Percentiles rank a stretch among this genome's conserved stretches.
Evolutionary conservation across 208 protist species (phyloP).

Genomic region (Leishmania turanica): DNA sequence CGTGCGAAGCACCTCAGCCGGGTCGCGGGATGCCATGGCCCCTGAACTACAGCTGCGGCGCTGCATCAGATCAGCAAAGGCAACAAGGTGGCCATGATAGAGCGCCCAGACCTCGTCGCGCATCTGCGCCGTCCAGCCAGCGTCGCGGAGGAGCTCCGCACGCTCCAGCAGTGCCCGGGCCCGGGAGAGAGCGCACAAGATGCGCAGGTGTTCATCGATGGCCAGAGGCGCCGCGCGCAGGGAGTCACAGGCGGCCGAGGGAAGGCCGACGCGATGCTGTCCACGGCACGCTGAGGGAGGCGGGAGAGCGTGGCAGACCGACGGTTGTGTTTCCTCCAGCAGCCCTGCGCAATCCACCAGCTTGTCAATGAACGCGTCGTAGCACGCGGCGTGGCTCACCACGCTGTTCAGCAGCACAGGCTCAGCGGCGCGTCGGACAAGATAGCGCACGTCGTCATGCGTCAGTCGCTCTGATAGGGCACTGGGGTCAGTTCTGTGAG

Average conservation of each 20-base stretch:
- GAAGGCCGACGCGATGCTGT: slow-evolving; percentile 1
- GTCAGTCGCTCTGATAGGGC: slow-evolving; percentile 12
- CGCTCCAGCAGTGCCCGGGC: slow-evolving; percentile 57
- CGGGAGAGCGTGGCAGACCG: slow-evolving; percentile 9
- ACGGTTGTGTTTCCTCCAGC: slow-evolving; percentile 16
- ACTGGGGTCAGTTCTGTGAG: background rate
- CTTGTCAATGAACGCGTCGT: slow-evolving; percentile 15
- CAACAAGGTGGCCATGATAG: slow-evolving; percentile 57
- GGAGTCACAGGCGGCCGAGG: background rate
- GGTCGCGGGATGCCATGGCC: background rate
- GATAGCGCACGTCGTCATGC: slow-evolving; percentile 17
- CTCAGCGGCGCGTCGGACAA: slow-evolving; percentile 16
- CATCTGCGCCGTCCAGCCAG: slow-evolving; percentile 34
- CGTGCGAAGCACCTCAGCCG: background rate
- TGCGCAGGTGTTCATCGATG: slow-evolving; percentile 36
- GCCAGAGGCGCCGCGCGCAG: slow-evolving; percentile 10
- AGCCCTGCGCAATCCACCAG: slow-evolving; percentile 18
- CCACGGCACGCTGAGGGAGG: slow-evolving; percentile 25
- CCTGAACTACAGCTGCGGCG: background rate
- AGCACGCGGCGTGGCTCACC: slow-evolving; percentile 17
- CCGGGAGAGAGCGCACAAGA: slow-evolving; percentile 48
- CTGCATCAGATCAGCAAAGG: slow-evolving; percentile 34
- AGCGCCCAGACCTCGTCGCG: slow-evolving; percentile 63
- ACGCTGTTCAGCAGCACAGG: slow-evolving; percentile 10
- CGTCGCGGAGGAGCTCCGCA: slow-evolving; percentile 6